phyloP scores from a whole-genome alignment of 1,139 yeast genomes.

The Groenewaldozyma sp. region DNA sequence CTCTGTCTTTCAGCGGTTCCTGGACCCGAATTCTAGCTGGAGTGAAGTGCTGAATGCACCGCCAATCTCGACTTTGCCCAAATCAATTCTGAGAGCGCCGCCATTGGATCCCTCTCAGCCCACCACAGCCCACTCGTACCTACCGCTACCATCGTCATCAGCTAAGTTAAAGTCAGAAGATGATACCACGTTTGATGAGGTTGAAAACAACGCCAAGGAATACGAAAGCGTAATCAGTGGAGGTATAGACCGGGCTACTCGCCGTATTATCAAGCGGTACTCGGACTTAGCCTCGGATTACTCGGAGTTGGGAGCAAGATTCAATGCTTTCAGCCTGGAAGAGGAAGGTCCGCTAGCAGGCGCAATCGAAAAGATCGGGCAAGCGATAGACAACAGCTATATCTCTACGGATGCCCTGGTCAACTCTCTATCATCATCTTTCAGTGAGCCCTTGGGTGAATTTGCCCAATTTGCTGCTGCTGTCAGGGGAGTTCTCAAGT shows the following conservation, averaged over 20 bases:
- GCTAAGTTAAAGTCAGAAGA: constrained; percentile 25
- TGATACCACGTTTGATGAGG: constrained; percentile 34
- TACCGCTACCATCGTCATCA: constrained; percentile 54
- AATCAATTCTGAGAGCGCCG: constrained; percentile 45
- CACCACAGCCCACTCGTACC: constrained; percentile 47
- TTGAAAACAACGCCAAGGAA: constrained; percentile 43
- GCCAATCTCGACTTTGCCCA: constrained; percentile 46
- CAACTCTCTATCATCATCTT: constrained; percentile 59
- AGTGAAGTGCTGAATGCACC: constrained; percentile 45
- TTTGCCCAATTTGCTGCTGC: constrained; percentile 67
- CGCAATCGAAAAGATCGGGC: constrained; percentile 67
- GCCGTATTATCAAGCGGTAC: constrained; percentile 52
- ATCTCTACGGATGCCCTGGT: constrained; percentile 59
- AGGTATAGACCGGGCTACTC: constrained; percentile 58
- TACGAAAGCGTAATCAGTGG: constrained; percentile 47
- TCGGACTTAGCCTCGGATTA: constrained; percentile 58
- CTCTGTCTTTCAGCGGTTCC: constrained; percentile 61
- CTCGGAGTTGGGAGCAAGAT: constrained; percentile 59
- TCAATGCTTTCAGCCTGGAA: constrained; percentile 66
- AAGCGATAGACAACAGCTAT: constrained; percentile 65
- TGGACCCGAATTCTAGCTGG: constrained; percentile 85
- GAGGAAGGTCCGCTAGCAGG: constrained; percentile 41
- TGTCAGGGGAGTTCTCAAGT: constrained; percentile 58
- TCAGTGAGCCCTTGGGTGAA: constrained; percentile 80
- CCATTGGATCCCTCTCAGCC: constrained; percentile 46